Evolutionary conservation across 2,329 filamentous ascomycete genomes (phyloP).

Genomic region (Penicillium palitans): DNA sequence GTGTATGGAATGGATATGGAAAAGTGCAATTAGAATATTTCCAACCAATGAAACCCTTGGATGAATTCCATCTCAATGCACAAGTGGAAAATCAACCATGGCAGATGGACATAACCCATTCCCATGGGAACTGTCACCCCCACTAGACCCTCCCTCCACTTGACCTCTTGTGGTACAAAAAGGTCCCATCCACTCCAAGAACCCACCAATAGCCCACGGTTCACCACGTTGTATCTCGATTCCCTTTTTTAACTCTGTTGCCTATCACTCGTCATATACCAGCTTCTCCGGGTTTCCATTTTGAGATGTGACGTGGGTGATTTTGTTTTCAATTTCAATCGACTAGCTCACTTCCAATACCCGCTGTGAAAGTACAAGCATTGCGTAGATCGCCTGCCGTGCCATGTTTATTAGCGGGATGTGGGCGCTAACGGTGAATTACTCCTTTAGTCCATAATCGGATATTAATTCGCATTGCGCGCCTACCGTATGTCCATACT

Average conservation of each 20-base stretch:
- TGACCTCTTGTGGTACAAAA: too few relatives aligned
- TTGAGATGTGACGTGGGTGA: not conserved
- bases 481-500: not conserved
- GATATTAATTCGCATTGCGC: too few relatives aligned
- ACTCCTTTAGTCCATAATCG: not conserved
- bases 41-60: not conserved
- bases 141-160: too few relatives aligned
- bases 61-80: too few relatives aligned
- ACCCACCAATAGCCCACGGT: not conserved
- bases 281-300: not conserved
- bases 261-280: not conserved
- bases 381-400: slow-evolving; percentile 1
- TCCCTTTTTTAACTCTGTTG: not conserved
- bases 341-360: not conserved
- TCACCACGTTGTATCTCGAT: not conserved
- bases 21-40: not conserved
- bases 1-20: not conserved
- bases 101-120: not conserved
- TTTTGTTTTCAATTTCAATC: not conserved
- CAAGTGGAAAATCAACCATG: too few relatives aligned
- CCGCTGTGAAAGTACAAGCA: not conserved
- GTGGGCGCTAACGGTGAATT: not conserved
- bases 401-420: not conserved
- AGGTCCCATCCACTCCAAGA: not conserved
- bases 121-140: not conserved